phyloP scores from a whole-genome alignment of 2,329 filamentous ascomycete genomes.

The Phoma sp. region DNA sequence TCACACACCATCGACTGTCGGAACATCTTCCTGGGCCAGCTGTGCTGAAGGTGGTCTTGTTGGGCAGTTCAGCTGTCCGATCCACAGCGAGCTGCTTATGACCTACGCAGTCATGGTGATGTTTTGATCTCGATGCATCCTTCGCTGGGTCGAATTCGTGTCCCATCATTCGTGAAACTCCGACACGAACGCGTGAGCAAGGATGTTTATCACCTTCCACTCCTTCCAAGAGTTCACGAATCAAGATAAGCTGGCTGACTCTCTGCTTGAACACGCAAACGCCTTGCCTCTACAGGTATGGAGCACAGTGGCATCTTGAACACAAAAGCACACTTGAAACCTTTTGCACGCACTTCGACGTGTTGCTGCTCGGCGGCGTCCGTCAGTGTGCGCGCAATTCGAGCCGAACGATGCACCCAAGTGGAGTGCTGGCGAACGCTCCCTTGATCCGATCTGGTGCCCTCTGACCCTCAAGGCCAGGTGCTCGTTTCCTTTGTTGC shows the following conservation, averaged over 20 bases:
- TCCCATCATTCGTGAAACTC: conserved; percentile 27
- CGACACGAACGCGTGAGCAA: conserved; percentile 26
- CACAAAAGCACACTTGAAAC: conserved; percentile 14
- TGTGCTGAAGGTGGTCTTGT: conserved; percentile 1
- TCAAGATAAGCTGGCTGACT: conserved; percentile 27
- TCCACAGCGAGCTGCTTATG: background rate
- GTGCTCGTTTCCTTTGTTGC: conserved; percentile 6
- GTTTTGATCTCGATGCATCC: background rate
- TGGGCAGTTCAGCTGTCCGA: background rate
- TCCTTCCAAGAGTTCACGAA: conserved; percentile 30
- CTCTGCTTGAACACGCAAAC: conserved; percentile 15
- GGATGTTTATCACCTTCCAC: conserved; percentile 34
- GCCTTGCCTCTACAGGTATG: conserved; percentile 18
- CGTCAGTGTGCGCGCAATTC: conserved; percentile 8
- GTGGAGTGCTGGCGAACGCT: conserved; percentile 12
- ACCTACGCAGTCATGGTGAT: background rate
- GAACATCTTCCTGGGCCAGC: conserved; percentile 9
- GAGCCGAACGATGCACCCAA: conserved; percentile 13
- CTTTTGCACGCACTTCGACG: conserved; percentile 15
- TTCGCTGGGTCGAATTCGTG: conserved; percentile 11
- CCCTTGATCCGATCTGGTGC: conserved; percentile 12
- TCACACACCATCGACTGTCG: conserved; percentile 12
- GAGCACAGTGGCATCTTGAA: conserved; percentile 19
- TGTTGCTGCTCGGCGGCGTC: conserved; percentile 8
- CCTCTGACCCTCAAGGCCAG: conserved; percentile 17